Base-by-base conservation (phyloP, 768 basidiomycete species). In the Suillus fuscotomentosus region DNA sequence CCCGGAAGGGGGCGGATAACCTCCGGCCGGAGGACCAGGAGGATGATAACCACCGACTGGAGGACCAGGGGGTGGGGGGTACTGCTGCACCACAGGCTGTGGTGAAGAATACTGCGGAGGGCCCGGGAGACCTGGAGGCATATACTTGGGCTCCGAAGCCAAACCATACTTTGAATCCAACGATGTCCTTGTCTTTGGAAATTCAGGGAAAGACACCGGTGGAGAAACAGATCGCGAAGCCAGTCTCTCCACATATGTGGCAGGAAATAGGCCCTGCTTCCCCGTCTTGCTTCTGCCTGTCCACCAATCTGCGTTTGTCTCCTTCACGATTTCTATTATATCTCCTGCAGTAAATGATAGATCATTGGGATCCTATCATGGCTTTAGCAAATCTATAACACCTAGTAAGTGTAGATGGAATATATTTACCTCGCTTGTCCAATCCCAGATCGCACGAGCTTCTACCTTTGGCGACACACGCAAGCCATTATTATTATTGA, bases 231-330 rank as follows among this genome's bases (percentile, higher is more conserved):
- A 64, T 59, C 61, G 67, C 9, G 67, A 60, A 13, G 65, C 36
- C 71, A 66, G 20, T 71, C 81, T 89, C 75, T 92, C 87, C 50
- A 92, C 90, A 62, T 92, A 90, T 68, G 83, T 84, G 24, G 89
- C 83, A 0, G 94, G 94, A 81, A 96, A 92, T 51, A 95, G 76
- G 3, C 90, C 94, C 55, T 88, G 82, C 61, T 78, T 82, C 27
- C 88, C 88, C 36, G 88, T 81, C 48, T 68, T 69, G 67, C 83
- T 71, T 65, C 80, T 80, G n/a, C 94, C 94, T 41, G 83, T 89
- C 93, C 93, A 97, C 94, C 94, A 95, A 72, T 95, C 94, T 1
- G 82, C 79, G 66, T 95, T 94, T n/a, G 86, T 90, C 73, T 95
- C 92, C 65, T 89, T 84, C 55, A 92, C 76, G 65, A 97, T 83